Evolutionary conservation across 2,329 filamentous ascomycete species (phyloP).

Genomic region (Aureobasidium sp.): DNA sequence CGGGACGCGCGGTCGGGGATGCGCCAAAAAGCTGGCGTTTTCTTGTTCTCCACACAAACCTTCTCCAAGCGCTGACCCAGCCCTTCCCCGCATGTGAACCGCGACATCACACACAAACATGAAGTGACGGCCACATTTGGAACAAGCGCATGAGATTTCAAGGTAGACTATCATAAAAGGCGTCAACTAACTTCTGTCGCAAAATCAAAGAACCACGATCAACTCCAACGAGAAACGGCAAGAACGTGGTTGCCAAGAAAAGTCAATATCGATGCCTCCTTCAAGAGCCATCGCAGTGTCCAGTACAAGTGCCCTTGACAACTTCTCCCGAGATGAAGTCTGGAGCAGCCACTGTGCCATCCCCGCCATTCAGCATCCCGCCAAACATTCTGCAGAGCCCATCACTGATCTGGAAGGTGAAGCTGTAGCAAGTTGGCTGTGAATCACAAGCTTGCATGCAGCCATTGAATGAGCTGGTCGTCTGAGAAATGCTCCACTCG

Average conservation of each 20-base stretch:
- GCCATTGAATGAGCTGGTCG: not conserved
- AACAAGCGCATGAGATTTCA: not conserved
- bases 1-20: not conserved
- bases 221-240: not conserved
- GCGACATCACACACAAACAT: not conserved
- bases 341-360: not conserved
- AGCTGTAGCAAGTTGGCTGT: conserved; percentile 1
- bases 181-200: not conserved
- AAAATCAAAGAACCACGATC: not conserved
- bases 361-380: conserved; percentile 5
- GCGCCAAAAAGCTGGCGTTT: not conserved
- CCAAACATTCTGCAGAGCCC: conserved; percentile 4
- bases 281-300: not conserved
- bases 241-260: not conserved
- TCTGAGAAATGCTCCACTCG: conserved; percentile 3
- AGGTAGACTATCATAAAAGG: not conserved
- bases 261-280: not conserved
- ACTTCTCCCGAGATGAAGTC: conserved; percentile 6
- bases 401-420: not conserved
- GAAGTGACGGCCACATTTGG: not conserved
- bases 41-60: not conserved
- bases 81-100: not conserved
- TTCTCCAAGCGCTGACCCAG: not conserved
- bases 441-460: conserved; percentile 1
- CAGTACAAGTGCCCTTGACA: not conserved